Base-by-base conservation (phyloP, 1,284 basidiomycete genomes). In the Ceratorhiza oryzae-sativae region DNA sequence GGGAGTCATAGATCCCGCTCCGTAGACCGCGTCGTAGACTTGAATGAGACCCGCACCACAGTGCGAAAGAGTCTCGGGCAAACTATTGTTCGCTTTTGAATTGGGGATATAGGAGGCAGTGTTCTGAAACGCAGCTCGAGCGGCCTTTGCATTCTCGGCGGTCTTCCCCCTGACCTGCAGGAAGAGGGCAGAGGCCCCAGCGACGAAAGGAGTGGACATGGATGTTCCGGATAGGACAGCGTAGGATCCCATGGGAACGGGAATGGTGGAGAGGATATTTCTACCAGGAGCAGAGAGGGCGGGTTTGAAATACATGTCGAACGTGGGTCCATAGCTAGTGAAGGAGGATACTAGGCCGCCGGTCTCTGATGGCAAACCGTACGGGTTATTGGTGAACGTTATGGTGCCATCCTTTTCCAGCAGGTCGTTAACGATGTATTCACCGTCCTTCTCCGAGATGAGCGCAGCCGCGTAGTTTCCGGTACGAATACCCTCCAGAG, bases 11-110 rank as follows among this genome's bases (percentile, higher is more conserved):
- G 41, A 42, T 15, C 51, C 51, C 25, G 27, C 34, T 2, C 1
- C 23, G 3, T 53, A 4, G 5, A 53, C 5, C 0, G 90, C 90
- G 72, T 85, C 82, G 79, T 84, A 88, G 9, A 87, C 85, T 75
- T 91, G 83, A 71, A 92, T 81, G 62, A 90, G 78, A 25, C 90
- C 91, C 23, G 88, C 84, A 42, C 91, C 91, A 75, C 88, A 87
- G 68, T 87, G 85, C 1, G 87, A 85, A 8, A 87, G 82, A 9
- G 88, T 88, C 27, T 84, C 84, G 20, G 83, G 83, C 51, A 82
- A 82, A 55, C 84, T 85, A 2, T 82, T 79, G 0, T 81, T 77
- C 9, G 90, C 79, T 5, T 81, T 79, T 45, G 82, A 78, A 8
- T 15, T 12, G 10, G 36, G 41, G 41, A 46, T 36, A 90, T 75